Evolutionary conservation across 169 alveolate species (phyloP), one percentile per base, ranked within the genome.

Genomic region (Plasmodium knowlesi): DNA sequence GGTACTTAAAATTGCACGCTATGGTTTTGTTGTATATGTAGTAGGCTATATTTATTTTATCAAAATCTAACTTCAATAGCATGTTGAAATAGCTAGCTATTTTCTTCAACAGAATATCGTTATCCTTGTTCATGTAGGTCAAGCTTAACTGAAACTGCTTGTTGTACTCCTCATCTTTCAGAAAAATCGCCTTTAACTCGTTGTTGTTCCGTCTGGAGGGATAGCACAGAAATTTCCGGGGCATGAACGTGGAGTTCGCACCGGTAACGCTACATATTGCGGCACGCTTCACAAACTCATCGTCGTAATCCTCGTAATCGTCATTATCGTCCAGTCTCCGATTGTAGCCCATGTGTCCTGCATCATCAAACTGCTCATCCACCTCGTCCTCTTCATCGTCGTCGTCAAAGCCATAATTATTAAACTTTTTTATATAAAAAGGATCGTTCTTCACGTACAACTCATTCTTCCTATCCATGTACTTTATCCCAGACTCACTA

Each of bases 401-500:
- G 3, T 71, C 50, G 19, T 41, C 90, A 53, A 82, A 57, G 3
- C 61, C 5, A 43, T 67, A 67, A 6, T 67, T 67, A 25, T 37
- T 30, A 30, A 82, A 39, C 34, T 14, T n/a, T 19, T 53, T 74
- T 74, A 76, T 57, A 76, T n/a, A 6, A 86, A 86, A 86, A 34
- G 34, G 28, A 0, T 86, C 82, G 76, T 43, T 74, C 43, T 86
- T 86, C 16, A 86, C 81, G 22, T 41, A 32, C n/a, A 39, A 14
- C 2, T 86, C 73, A n/a, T 86, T 74, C 4, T 74, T 74, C 25
- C 30, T 78, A 22, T 73, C 67, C 39, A 53, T 50, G 54, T 74
- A 74, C 80, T 86, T 74, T 43, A 74, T n/a, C 39, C 93, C 93
- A 12, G 85, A 16, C 67, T 86, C 93, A 32, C 82, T 74, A 43